Conservation (phyloP, 192 early-diverging fungal genomes). For the Gryganskiella cystojenkinii region DNA sequence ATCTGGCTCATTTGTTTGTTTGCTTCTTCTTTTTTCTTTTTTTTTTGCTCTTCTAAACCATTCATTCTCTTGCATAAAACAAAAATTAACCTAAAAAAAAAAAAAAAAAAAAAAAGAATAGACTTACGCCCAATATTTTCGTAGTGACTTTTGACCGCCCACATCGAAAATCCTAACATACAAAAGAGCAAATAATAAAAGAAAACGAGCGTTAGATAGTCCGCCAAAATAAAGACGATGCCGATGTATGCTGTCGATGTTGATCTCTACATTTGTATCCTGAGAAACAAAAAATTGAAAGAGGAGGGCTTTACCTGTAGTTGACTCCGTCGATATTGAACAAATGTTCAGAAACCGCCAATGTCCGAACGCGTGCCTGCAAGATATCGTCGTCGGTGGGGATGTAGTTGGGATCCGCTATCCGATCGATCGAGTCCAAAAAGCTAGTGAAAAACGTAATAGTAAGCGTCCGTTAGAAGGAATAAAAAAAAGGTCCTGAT, state of each 20-base stretch:
- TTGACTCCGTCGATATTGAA: conserved; percentile 70
- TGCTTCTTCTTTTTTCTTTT: conserved; percentile 3
- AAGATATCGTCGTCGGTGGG: conserved; percentile 80
- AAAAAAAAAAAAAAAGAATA: conserved; percentile 13
- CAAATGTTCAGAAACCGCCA: conserved; percentile 74
- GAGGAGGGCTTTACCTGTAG: too few relatives aligned
- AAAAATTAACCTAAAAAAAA: not conserved
- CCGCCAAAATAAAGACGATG: too few relatives aligned
- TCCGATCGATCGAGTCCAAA: conserved; percentile 61
- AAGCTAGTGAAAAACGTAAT: conserved; percentile 44
- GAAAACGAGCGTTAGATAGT: not conserved
- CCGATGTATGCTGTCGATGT: too few relatives aligned
- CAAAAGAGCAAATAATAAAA: conserved; percentile 2
- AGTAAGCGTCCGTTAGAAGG: not conserved
- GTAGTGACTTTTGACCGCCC: conserved; percentile 72
- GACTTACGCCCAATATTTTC: conserved; percentile 74
- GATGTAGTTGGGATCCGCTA: conserved; percentile 60
- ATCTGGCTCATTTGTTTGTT: too few relatives aligned
- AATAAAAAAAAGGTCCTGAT: not conserved
- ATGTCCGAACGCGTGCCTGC: conserved; percentile 73
- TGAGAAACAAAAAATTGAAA: too few relatives aligned
- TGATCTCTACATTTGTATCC: too few relatives aligned
- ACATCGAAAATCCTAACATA: conserved; percentile 73
- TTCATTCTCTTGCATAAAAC: not conserved
- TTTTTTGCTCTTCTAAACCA: not conserved